phyloP scores from a whole-genome alignment of 441 rosid species.

The Syzygium syzygioides region DNA sequence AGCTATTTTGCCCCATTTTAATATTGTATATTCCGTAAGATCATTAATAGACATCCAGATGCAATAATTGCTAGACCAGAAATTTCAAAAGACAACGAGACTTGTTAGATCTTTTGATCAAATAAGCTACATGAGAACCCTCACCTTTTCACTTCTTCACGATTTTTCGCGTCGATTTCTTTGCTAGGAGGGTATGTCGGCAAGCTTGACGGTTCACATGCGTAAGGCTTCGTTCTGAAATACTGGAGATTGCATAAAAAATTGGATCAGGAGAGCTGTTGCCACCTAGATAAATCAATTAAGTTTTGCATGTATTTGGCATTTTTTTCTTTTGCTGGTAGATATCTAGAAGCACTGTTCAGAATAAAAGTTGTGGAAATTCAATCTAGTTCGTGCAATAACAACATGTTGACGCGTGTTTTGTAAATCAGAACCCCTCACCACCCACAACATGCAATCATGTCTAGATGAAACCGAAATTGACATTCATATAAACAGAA shows the following conservation, averaged over 20 bases:
- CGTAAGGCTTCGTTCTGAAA: slow-evolving; percentile 60
- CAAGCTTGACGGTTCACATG: slow-evolving; percentile 88
- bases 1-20: background rate
- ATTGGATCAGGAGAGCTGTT: background rate
- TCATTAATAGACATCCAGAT: background rate
- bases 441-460: background rate
- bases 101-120: background rate
- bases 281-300: background rate
- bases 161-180: slow-evolving; percentile 87
- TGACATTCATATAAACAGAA: background rate
- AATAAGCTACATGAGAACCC: background rate
- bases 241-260: slow-evolving; percentile 27
- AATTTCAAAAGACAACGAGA: background rate
- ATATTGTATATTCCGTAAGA: background rate
- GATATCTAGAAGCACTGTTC: background rate
- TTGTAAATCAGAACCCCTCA: background rate
- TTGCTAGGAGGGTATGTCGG: slow-evolving; percentile 85
- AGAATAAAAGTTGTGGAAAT: background rate
- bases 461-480: background rate
- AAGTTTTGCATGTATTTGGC: background rate
- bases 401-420: background rate
- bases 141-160: slow-evolving; percentile 70
- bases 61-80: background rate
- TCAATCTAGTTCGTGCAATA: background rate
- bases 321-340: background rate